A percentile compares a stretch with the other conserved stretches of the same genome.
Conservation (phyloP, 352 stramenopile genomes). For the Phytophthora pluvialis region DNA sequence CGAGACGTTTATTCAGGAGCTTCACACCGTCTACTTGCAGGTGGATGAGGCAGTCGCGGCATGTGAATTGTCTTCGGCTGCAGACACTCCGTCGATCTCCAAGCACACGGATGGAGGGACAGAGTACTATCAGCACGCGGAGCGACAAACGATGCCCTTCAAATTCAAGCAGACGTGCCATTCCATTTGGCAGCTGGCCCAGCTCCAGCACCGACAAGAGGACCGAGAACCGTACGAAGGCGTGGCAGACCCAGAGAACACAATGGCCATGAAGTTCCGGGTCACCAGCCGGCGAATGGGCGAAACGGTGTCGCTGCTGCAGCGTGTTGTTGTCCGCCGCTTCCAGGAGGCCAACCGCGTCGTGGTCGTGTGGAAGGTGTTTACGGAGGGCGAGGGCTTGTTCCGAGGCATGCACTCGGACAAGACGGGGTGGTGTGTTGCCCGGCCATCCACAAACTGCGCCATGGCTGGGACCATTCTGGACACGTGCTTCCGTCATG, state of each 20-base stretch:
- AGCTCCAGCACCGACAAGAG: conserved; percentile 34
- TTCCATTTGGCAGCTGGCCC: conserved; percentile 35
- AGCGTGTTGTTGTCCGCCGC: conserved; percentile 43
- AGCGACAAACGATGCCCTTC: conserved; percentile 36
- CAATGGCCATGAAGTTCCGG: conserved; percentile 37
- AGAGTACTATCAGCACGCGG: conserved; percentile 30
- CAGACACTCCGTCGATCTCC: not conserved
- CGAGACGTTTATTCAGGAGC: conserved; percentile 42
- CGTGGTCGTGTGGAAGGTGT: conserved; percentile 66
- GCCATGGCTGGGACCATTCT: conserved; percentile 25
- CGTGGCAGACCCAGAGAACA: conserved; percentile 27
- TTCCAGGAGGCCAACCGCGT: conserved; percentile 56
- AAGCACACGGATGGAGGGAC: conserved; percentile 26
- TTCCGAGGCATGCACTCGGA: conserved; percentile 39
- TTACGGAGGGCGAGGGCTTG: conserved; percentile 49
- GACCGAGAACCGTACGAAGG: conserved; percentile 21
- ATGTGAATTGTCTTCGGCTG: conserved; percentile 14
- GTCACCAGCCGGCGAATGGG: conserved; percentile 24
- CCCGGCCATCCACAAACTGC: conserved; percentile 10
- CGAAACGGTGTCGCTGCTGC: conserved; percentile 25
- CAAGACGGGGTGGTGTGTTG: conserved; percentile 39
- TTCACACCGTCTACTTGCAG: conserved; percentile 33
- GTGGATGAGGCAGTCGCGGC: conserved; percentile 20
- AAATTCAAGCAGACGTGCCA: conserved; percentile 30
- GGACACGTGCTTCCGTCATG: conserved; percentile 33